These are phyloP conservation scores for Auxenochlorella protothecoides DNA, from an alignment of 139 green algal species.

Conservation along the genomic window DNA sequence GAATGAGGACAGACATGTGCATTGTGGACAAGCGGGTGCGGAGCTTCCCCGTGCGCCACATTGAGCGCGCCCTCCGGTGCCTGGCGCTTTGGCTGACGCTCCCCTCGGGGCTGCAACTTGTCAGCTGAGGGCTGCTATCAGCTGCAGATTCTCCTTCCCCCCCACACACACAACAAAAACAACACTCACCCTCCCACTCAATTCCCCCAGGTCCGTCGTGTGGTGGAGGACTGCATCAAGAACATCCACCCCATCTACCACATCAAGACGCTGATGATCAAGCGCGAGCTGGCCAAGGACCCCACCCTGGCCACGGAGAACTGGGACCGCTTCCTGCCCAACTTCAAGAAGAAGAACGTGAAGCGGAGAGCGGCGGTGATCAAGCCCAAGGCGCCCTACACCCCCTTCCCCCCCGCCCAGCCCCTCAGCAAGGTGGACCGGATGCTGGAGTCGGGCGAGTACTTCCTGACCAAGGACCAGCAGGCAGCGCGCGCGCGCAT, in stretches of 20 bases:
- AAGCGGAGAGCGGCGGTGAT: conserved; percentile 51
- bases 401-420: conserved; percentile 92
- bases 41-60: too few species aligned
- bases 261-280: conserved; percentile 99
- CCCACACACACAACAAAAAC: too few species aligned
- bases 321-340: conserved; percentile 97
- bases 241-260: conserved; percentile 99
- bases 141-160: too few species aligned
- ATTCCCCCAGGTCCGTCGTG: conserved; percentile 43
- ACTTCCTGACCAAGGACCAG: conserved; percentile 79
- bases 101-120: too few species aligned
- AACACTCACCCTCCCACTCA: too few species aligned
- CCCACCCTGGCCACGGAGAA: conserved; percentile 68
- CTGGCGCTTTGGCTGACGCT: too few species aligned
- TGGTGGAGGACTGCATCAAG: conserved; percentile 97
- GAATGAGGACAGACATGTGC: too few species aligned
- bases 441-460: conserved; percentile 90
- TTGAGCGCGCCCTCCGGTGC: too few species aligned
- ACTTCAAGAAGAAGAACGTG: conserved; percentile 99
- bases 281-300: conserved; percentile 94
- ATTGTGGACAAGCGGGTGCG: too few species aligned
- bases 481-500: conserved; percentile 42
- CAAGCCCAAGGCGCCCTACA: conserved; percentile 75
- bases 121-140: too few species aligned
- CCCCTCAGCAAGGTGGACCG: conserved; percentile 81